These are phyloP conservation scores for Eimeria necatrix DNA, from an alignment of 169 alveolate species.

Conservation along the genomic window DNA sequence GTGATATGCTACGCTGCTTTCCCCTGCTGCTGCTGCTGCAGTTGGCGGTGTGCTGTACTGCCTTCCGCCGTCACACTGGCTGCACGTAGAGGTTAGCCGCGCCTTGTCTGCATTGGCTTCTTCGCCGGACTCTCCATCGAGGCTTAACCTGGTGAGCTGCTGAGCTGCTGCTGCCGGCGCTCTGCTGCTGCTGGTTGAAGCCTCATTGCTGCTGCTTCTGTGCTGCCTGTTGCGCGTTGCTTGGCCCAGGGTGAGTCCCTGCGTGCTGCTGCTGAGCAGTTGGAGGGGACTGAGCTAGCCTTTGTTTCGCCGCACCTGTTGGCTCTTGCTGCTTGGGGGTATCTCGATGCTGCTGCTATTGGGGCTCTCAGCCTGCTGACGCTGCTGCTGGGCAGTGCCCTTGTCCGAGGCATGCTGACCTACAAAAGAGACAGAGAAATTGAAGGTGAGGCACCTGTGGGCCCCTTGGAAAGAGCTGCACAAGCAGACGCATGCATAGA, in stretches of 20 bases:
- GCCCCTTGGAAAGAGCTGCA: neutral
- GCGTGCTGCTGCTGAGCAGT: neutral
- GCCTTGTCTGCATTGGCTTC: too few species aligned
- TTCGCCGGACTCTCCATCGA: neutral
- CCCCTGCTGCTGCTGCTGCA: slow-evolving; percentile 26
- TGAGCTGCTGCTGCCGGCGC: too few species aligned
- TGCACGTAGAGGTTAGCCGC: neutral
- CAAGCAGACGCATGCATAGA: too few species aligned
- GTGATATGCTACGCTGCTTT: neutral
- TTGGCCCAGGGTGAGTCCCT: neutral
- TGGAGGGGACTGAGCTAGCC: neutral
- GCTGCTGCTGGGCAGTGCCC: neutral
- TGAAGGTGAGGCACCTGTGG: slow-evolving; percentile 29
- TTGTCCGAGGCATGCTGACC: slow-evolving; percentile 31
- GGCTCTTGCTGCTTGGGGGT: neutral
- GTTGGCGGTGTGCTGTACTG: neutral
- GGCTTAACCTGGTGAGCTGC: too few species aligned
- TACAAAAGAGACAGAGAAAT: slow-evolving; percentile 60
- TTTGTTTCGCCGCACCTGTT: neutral
- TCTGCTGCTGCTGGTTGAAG: too few species aligned
- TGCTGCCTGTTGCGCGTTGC: too few species aligned
- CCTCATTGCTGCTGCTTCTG: too few species aligned
- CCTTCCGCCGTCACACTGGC: slow-evolving; percentile 8
- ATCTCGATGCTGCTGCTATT: slow-evolving; percentile 3
- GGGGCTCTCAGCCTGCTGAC: neutral